Evolutionary conservation across 129 eudicot genomes (phyloP), one percentile per base, ranked within the genome.

Genomic region (Saposhnikovia divaricata): DNA sequence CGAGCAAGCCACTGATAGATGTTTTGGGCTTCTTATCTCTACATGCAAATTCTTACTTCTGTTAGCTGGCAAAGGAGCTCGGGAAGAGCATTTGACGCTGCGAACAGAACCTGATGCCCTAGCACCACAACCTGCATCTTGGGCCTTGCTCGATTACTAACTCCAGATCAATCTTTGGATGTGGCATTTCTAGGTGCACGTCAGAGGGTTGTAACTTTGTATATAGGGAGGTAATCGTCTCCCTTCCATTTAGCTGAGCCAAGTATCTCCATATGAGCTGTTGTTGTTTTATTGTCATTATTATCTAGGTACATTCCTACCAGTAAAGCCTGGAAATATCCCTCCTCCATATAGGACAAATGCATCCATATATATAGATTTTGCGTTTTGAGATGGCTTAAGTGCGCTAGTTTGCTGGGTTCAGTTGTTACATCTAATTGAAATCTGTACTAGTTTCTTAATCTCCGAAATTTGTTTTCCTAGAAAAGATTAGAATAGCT

Each of bases 151-250:
- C 27, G 69, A 82, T 80, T 72, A 75, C 86, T 85, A 81, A 89
- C 90, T 81, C 74, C 73, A 68, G 83, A 80, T 75, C 78, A 81
- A 59, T 80, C 82, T 82, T 85, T 70, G 86, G 79, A 75, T 71
- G 34, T 40, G 21, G 61, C 76, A 28, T 42, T 74, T 69, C 28
- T 74, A 63, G 77, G 83, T 44, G 45, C 79, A 75, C 88, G 83
- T 81, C 53, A 77, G 89, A 78, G 84, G 82, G 37, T 68, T 68
- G 73, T 68, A 68, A 78, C 46, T 71, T 71, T 92, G 91, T 92
- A 85, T 72, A 90, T 92, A 92, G 83, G 82, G 87, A 80, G 83
- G 77, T 61, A 71, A 78, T 77, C 78, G 37, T 79, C 79, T 70
- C 77, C 78, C 47, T 82, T 82, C 27, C 77, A 66, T 83, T 71